Evolutionary conservation across 495 filamentous ascomycete genomes (phyloP).

Genomic region (Penicillium subrubescens): DNA sequence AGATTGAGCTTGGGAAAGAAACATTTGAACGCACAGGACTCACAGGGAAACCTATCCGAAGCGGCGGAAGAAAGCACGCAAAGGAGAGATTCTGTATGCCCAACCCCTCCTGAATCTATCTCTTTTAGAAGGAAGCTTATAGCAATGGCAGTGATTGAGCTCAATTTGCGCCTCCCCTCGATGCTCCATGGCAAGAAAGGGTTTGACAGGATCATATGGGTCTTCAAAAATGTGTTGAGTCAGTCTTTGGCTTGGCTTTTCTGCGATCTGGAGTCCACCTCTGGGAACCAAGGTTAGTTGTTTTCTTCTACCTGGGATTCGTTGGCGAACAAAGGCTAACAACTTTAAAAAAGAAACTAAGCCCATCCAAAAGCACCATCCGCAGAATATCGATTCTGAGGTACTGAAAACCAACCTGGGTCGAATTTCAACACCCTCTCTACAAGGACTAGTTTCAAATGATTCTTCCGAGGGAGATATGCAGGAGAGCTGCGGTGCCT

Average conservation of each 20-base stretch:
- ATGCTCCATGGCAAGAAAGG: constrained; percentile 93
- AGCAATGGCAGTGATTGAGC: constrained; percentile 65
- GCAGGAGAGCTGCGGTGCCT: constrained; percentile 60
- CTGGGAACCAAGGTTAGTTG: constrained; percentile 34
- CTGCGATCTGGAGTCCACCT: constrained; percentile 54
- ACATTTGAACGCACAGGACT: constrained; percentile 85
- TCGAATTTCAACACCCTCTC: constrained; percentile 48
- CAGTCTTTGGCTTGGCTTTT: constrained; percentile 80
- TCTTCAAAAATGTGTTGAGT: constrained; percentile 79
- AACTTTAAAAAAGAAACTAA: constrained; percentile 26
- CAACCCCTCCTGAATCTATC: not conserved
- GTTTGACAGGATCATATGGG: constrained; percentile 83
- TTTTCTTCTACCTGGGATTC: no score
- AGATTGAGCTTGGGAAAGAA: constrained; percentile 78
- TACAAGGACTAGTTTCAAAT: constrained; percentile 46
- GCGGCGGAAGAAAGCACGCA: constrained; percentile 59
- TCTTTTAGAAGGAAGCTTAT: constrained; percentile 8
- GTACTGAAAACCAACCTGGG: constrained; percentile 31
- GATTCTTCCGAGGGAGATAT: constrained; percentile 47
- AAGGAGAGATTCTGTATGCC: constrained; percentile 60
- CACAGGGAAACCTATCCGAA: constrained; percentile 68
- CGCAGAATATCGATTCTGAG: constrained; percentile 46
- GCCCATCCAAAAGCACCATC: constrained; percentile 57
- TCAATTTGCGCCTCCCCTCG: constrained; percentile 74
- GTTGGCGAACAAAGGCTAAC: constrained; percentile 4